A percentile compares a stretch with the other conserved stretches of the same genome.
These are phyloP conservation scores for Colletotrichum sp. DNA, from an alignment of 2,329 filamentous ascomycete species.

Conservation along the genomic window DNA sequence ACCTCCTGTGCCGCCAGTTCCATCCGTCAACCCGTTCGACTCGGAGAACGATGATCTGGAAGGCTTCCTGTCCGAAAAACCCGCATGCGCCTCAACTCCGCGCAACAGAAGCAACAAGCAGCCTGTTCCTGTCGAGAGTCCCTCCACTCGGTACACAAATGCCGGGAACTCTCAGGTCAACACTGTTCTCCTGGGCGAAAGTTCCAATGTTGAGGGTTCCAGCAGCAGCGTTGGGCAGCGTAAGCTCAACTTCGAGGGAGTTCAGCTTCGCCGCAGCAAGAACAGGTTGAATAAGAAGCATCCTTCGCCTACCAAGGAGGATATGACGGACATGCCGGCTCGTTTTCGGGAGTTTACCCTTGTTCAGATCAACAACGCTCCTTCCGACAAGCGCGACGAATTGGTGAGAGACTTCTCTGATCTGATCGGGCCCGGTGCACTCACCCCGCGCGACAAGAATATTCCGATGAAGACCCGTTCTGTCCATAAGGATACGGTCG, in stretches of 20 bases:
- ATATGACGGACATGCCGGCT: constrained; percentile 39
- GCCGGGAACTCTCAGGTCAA: neutral
- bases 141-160: neutral
- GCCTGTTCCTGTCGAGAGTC: neutral
- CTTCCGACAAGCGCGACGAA: neutral
- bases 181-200: neutral
- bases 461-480: constrained; percentile 19
- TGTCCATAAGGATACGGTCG: neutral
- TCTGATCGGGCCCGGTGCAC: neutral
- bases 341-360: constrained; percentile 30
- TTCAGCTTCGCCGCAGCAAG: neutral
- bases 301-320: constrained; percentile 47
- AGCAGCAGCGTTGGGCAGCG: neutral
- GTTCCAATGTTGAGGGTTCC: neutral
- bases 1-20: neutral
- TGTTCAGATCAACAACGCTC: constrained; percentile 2
- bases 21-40: constrained; percentile 31
- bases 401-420: neutral
- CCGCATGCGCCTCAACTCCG: constrained; percentile 43
- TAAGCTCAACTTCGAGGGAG: neutral
- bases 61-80: constrained; percentile 38
- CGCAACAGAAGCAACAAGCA: constrained; percentile 20
- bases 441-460: constrained; percentile 33
- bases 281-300: constrained; percentile 40
- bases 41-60: constrained; percentile 40